A percentile compares a stretch with the other conserved stretches of the same genome.
phyloP scores from a whole-genome alignment of 2,329 filamentous ascomycete genomes.

The Albifimbria verrucaria region DNA sequence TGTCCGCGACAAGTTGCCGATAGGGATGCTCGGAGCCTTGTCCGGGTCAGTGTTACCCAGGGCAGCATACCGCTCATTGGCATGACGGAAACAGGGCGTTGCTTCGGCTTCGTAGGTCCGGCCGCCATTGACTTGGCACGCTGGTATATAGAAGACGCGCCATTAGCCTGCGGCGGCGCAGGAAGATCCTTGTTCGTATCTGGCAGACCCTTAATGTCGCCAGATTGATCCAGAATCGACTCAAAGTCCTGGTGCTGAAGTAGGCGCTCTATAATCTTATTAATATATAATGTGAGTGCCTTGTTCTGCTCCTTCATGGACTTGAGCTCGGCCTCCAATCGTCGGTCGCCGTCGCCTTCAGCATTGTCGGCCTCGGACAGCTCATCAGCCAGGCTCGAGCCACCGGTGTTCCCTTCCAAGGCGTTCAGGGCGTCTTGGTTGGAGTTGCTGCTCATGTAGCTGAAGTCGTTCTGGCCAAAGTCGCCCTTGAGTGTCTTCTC shows the following conservation, averaged over 20 bases:
- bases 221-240: slow-evolving; percentile 81
- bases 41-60: slow-evolving; percentile 61
- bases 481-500: slow-evolving; percentile 96
- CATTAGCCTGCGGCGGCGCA: slow-evolving; percentile 50
- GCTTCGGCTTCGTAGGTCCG: slow-evolving; percentile 43
- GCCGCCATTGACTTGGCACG: slow-evolving; percentile 60
- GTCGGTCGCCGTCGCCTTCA: slow-evolving; percentile 59
- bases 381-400: slow-evolving; percentile 79
- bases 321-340: slow-evolving; percentile 75
- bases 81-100: slow-evolving; percentile 57
- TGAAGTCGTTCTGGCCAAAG: slow-evolving; percentile 78
- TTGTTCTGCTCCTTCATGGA: slow-evolving; percentile 91
- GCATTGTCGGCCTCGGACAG: slow-evolving; percentile 66
- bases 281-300: slow-evolving; percentile 94
- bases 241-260: slow-evolving; percentile 95
- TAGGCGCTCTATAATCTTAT: slow-evolving; percentile 96
- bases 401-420: slow-evolving; percentile 52
- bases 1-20: slow-evolving; percentile 54
- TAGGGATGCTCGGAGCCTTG: slow-evolving; percentile 73
- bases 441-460: slow-evolving; percentile 57
- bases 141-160: slow-evolving; percentile 51
- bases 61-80: slow-evolving; percentile 29
- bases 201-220: slow-evolving; percentile 40
- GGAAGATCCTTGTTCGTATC: slow-evolving; percentile 83
- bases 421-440: slow-evolving; percentile 64